Conservation (phyloP, 352 stramenopile genomes). For the Globisporangium cystogenes region DNA sequence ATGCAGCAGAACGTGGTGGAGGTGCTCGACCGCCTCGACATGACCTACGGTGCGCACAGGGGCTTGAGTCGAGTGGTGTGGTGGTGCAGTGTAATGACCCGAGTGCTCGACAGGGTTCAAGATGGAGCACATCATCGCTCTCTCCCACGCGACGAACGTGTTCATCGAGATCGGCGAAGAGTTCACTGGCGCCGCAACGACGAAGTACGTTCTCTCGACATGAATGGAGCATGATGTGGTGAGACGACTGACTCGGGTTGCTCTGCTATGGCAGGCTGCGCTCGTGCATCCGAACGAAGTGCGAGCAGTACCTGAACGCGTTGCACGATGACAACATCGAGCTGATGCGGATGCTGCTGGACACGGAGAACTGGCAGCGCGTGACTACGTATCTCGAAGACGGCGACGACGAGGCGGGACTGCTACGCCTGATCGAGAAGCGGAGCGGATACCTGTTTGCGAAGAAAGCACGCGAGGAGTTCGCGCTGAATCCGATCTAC, state of each 20-base stretch:
- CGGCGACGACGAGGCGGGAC: slow-evolving; percentile 32
- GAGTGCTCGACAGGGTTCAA: slow-evolving; percentile 55
- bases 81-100: neutral
- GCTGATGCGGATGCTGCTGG: slow-evolving; percentile 74
- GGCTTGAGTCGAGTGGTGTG: neutral
- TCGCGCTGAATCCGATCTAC: slow-evolving; percentile 55
- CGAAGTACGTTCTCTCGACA: slow-evolving; percentile 38
- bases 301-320: slow-evolving; percentile 70
- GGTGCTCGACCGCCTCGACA: slow-evolving; percentile 61
- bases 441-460: slow-evolving; percentile 68
- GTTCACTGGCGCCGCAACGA: slow-evolving; percentile 65
- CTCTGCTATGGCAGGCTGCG: slow-evolving; percentile 32
- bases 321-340: slow-evolving; percentile 84
- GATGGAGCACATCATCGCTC: slow-evolving; percentile 82
- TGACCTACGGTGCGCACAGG: slow-evolving; percentile 48
- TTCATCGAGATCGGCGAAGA: slow-evolving; percentile 85
- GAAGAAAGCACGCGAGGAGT: slow-evolving; percentile 33
- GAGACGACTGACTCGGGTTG: neutral
- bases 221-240: too few species aligned
- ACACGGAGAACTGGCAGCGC: slow-evolving; percentile 83
- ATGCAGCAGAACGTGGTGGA: slow-evolving; percentile 80
- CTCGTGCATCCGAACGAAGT: slow-evolving; percentile 69
- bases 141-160: slow-evolving; percentile 66
- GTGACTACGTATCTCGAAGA: slow-evolving; percentile 45
- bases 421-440: slow-evolving; percentile 71